phyloP scores from a whole-genome alignment of 2,329 filamentous ascomycete genomes.

The Emergomyces pasteurianus region DNA sequence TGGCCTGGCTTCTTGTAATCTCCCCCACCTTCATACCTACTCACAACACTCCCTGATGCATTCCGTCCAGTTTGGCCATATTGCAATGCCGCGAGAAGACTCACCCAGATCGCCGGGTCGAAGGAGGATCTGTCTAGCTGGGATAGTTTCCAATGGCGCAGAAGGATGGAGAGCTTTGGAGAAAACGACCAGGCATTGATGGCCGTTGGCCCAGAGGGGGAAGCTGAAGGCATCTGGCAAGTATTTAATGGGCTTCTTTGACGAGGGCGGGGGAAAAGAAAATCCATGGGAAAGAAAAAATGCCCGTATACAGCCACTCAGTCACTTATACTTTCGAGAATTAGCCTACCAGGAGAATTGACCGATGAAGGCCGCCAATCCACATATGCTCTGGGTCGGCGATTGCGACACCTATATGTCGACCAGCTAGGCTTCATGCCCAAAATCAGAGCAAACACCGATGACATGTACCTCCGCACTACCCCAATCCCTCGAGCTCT shows the following conservation, averaged over 20 bases:
- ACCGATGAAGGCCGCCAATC: constrained; percentile 64
- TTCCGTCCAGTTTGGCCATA: constrained; percentile 65
- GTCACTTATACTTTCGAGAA: not conserved
- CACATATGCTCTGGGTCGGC: constrained; percentile 55
- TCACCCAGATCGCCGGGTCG: constrained; percentile 50
- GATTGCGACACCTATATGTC: constrained; percentile 61
- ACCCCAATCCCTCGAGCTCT: constrained; percentile 65
- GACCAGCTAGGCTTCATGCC: constrained; percentile 64
- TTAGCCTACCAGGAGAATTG: constrained; percentile 49
- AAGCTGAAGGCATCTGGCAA: constrained; percentile 73
- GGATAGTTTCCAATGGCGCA: constrained; percentile 50
- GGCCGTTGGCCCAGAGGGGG: constrained; percentile 53
- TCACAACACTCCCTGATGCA: not conserved
- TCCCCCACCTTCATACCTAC: not conserved
- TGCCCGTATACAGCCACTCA: not conserved
- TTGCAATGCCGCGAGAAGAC: constrained; percentile 62
- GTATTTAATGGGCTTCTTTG: too few relatives aligned
- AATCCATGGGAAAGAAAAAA: not conserved
- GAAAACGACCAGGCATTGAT: constrained; percentile 56
- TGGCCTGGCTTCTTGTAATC: constrained; percentile 38
- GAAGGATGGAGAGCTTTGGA: constrained; percentile 74
- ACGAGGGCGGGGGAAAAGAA: too few relatives aligned
- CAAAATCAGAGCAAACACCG: constrained; percentile 39
- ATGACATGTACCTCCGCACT: constrained; percentile 59
- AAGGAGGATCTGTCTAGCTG: constrained; percentile 42